Evolutionary conservation across 805 yeast genomes (phyloP), one percentile per base, ranked within the genome.

Genomic region (Dipodascopsis uninucleata): DNA sequence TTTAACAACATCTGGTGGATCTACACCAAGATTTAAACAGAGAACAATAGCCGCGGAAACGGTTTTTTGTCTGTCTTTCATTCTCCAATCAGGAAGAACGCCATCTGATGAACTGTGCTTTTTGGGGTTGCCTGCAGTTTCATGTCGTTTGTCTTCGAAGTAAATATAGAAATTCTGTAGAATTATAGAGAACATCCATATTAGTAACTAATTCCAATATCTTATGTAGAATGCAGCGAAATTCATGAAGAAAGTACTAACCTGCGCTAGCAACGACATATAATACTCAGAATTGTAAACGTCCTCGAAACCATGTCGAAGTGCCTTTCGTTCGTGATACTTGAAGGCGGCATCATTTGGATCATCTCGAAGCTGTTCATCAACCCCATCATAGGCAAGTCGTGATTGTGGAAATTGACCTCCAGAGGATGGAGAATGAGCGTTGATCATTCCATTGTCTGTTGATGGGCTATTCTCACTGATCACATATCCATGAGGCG

Each of bases 1-100:
- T 62, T 88, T 86, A 61, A 85, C 79, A 22, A 89, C 79, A 65
- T 93, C 98, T 0, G 98, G 98, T 2, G 98, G 98, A 56, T 90
- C 97, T 1, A 93, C 96, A 6, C 97, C 97, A 21, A 90, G 66
- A 61, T 93, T 93, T 29, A 93, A 70, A 64, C 98, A 93, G 38
- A 93, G 69, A 39, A 93, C 88, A 6, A 93, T 70, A 12, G 96
- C 97, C 0, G 97, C 98, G 43, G 85, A 81, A 9, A 89, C 87
- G 1, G 98, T 93, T 61, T 89, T 85, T 60, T 85, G 95, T 34
- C 96, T 77, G 56, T 88, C 96, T 49, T 82, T 79, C 74, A 87
- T 84, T 54, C 94, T 84, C 98, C 98, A 93, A 61, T 90, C 97
- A 2, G 78, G 66, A 2, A 85, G 81, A 10, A 54, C 52, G 53